phyloP scores from a whole-genome alignment of 305 asterid species.

The Coffea humblotiana region DNA sequence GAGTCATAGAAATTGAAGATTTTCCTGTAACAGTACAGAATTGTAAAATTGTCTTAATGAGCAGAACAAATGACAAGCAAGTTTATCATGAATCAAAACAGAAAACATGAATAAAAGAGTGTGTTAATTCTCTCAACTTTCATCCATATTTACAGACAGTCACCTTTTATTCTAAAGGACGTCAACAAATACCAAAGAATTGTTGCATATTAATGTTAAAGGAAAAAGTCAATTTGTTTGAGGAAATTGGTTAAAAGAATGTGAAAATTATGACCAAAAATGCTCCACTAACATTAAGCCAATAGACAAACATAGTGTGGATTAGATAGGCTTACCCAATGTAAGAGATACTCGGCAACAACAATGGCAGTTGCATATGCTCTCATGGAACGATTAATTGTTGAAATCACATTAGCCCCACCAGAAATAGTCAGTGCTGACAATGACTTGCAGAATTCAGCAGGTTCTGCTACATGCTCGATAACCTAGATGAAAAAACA shows the following conservation, averaged over 20 bases:
- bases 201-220: background rate
- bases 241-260: background rate
- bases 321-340: slow-evolving; percentile 59
- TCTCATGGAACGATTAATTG: slow-evolving; percentile 89
- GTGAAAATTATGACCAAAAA: background rate
- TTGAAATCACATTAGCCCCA: slow-evolving; percentile 86
- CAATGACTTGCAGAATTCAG: slow-evolving; percentile 86
- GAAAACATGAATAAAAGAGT: background rate
- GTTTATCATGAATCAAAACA: background rate
- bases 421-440: slow-evolving; percentile 62
- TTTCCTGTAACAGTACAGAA: background rate
- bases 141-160: background rate
- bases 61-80: background rate
- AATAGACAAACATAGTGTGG: background rate
- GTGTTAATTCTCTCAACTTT: background rate
- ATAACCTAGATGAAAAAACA: slow-evolving; percentile 57
- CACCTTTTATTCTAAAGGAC: background rate
- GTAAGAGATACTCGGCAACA: slow-evolving; percentile 72
- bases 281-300: background rate
- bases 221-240: background rate
- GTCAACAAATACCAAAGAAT: background rate
- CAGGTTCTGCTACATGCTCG: slow-evolving; percentile 92
- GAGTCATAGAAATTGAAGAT: background rate
- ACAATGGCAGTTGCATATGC: slow-evolving; percentile 87
- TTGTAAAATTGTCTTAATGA: background rate